Conservation (phyloP, 192 early-diverging fungal genomes). For the Backusella westeae region DNA sequence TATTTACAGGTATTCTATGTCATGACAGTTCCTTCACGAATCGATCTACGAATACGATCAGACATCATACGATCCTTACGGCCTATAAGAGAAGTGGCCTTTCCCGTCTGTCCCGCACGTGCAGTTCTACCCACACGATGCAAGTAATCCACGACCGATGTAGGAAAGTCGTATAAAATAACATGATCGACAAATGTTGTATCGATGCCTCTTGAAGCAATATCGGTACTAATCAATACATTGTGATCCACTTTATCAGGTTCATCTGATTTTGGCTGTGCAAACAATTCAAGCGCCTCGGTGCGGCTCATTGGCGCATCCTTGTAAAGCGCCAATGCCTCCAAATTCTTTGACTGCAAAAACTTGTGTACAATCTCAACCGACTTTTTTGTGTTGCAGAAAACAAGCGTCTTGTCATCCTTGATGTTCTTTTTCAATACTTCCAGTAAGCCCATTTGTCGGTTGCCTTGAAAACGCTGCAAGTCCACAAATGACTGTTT, state of each 20-base stretch:
- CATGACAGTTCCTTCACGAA: constrained; percentile 53
- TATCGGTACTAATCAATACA: constrained; percentile 86
- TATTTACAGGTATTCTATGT: constrained; percentile 23
- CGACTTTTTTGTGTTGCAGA: constrained; percentile 76
- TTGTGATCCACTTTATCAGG: constrained; percentile 30
- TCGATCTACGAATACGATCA: constrained; percentile 58
- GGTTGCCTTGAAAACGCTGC: constrained; percentile 63
- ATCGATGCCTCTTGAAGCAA: constrained; percentile 88
- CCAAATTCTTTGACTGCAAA: constrained; percentile 45
- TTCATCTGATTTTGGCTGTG: constrained; percentile 9
- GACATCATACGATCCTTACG: constrained; percentile 68
- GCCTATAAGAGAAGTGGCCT: constrained; percentile 79
- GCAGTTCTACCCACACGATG: constrained; percentile 93
- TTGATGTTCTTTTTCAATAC: constrained; percentile 63
- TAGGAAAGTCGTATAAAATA: constrained; percentile 88
- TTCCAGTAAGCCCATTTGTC: constrained; percentile 70
- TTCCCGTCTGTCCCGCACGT: constrained; percentile 73
- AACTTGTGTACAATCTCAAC: constrained; percentile 57
- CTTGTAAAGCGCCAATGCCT: constrained; percentile 32
- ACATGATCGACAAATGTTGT: constrained; percentile 87
- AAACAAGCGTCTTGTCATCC: constrained; percentile 71
- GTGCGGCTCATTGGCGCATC: constrained; percentile 37
- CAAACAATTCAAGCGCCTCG: constrained; percentile 42
- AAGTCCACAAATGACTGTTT: constrained; percentile 81
- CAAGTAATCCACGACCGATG: constrained; percentile 86